Base-by-base conservation (phyloP, 2,329 filamentous ascomycete species). In the Diaporthe destruens region DNA sequence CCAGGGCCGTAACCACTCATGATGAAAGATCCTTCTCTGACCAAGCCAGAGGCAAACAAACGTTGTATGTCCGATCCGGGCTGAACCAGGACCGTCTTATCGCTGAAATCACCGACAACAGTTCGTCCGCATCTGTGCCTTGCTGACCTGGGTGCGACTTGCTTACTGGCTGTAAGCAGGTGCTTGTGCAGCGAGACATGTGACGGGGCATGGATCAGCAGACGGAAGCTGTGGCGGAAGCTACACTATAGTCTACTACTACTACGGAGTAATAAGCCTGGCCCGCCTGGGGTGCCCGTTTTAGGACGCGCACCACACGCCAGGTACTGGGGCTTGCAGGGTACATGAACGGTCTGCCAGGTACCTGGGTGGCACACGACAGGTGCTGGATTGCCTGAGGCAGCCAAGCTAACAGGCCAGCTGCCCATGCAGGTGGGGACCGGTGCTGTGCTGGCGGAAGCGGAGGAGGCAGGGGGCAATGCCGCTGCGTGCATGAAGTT, bases 1-100 rank as follows among this genome's bases (percentile, higher is more conserved):
- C 79, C 79, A 71, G 77, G 78, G 61, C 79, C 79, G 74, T 79
- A 78, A n/a, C 78, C 79, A 73, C 79, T 80, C 79, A 80, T 80
- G 14, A 23, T 74, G 72, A 36, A 71, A 59, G 55, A 55, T 49
- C 16, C 20, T 74, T 44, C 53, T 32, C 32, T 51, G 8, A 23
- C 12, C 34, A 54, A 11, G 39, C 25, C 23, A 23, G 23, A 49
- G 20, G 4, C 11, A 29, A 18, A 6, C 29, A 29, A 29, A 29
- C 29, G 29, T 29, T 9, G 20, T 57, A 44, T 39, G 42, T 34
- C 25, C 23, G 23, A 53, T 34, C 25, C 23, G 23, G 18, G 32
- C 69, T 67, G 59, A 36, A 65, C 12, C 18, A 34, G 57, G 9
- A 18, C 57, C 39, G 57, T 47, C 42, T 49, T 49, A 49, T 63